Evolutionary conservation across 768 basidiomycete species (phyloP).

Genomic region (Ramaria rubella): DNA sequence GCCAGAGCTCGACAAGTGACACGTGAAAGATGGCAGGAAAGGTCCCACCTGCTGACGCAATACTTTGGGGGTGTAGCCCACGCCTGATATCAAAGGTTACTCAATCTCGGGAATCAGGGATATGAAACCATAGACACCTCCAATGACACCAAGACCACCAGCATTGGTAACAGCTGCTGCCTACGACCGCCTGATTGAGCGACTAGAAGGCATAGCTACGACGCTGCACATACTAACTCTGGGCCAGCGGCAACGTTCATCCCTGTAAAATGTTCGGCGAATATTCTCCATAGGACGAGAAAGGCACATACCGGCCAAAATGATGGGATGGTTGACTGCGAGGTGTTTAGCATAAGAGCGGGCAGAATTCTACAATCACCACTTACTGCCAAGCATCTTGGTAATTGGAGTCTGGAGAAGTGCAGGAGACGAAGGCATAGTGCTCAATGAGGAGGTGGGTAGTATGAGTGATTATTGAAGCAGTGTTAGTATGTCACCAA

Average conservation of each 20-base stretch:
- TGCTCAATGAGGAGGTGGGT: background rate
- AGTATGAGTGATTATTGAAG: background rate
- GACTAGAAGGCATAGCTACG: slow-evolving; percentile 10
- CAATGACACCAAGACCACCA: slow-evolving; percentile 89
- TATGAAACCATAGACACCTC: slow-evolving; percentile 40
- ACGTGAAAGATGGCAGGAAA: slow-evolving; percentile 14
- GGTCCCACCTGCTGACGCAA: slow-evolving; percentile 64
- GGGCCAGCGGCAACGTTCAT: slow-evolving; percentile 68
- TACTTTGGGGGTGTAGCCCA: slow-evolving; percentile 79
- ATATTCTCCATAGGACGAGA: slow-evolving; percentile 28
- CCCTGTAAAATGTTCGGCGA: slow-evolving; percentile 28
- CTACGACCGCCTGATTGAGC: slow-evolving; percentile 15
- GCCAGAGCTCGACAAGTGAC: background rate
- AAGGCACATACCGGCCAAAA: slow-evolving; percentile 61
- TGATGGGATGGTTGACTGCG: slow-evolving; percentile 69
- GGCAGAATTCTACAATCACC: background rate
- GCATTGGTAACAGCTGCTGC: slow-evolving; percentile 94
- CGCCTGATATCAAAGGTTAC: slow-evolving; percentile 12
- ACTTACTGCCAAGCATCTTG: slow-evolving; percentile 61
- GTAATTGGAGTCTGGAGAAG: slow-evolving; percentile 79
- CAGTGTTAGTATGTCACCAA: no score
- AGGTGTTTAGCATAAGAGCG: background rate
- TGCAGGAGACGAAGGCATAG: slow-evolving; percentile 22
- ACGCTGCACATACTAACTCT: slow-evolving; percentile 48
- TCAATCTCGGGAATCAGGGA: no score